Evolutionary conservation across 192 early-diverging fungal genomes (phyloP), one percentile per base, ranked within the genome.

Genomic region (Obelidium mucronatum): DNA sequence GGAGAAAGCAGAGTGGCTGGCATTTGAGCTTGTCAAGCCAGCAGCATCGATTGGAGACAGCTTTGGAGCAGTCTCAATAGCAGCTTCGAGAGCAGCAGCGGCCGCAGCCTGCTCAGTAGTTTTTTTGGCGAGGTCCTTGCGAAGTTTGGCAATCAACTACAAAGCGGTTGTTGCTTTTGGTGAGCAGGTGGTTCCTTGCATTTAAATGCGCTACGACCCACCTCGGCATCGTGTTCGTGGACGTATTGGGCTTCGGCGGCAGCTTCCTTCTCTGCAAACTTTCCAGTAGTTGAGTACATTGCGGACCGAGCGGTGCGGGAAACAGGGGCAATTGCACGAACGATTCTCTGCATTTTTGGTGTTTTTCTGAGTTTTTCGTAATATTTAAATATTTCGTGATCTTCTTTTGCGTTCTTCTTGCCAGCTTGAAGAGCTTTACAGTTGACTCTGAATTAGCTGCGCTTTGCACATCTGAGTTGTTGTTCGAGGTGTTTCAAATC

Each of bases 181-280:
- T 4, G 13, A 26, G 62, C 22, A 40, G 62, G 1, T 15, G 35
- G 42, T n/a, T n/a, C 36, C 17, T n/a, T 24, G 6, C 42, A 28
- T 58, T 51, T 72, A 13, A 39, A 17, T 64, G 19, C 31, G 26
- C 55, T 5, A 33, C 8, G 51, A 67, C 28, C 51, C 42, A 74
- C 72, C 59, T 74, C 72, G 8, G n/a, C 28, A 33, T 74, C 72
- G 72, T 74, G 72, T 5, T 74, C 72, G 72, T 74, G 72, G 5
- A 74, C 72, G 30, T 54, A 74, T 40, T 74, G 11, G 19, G 35
- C 24, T 40, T 74, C 72, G 35, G 8, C 37, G 28, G 72, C 72
- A 24, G 40, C 15, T 40, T 74, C 72, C n/a, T 54, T 60, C 6
- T 74, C 52, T 28, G 59, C 34, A 39, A 74, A 74, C 22, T 31